Conservation (phyloP, 2,329 filamentous ascomycete genomes). For the Monilinia aucupariae region DNA sequence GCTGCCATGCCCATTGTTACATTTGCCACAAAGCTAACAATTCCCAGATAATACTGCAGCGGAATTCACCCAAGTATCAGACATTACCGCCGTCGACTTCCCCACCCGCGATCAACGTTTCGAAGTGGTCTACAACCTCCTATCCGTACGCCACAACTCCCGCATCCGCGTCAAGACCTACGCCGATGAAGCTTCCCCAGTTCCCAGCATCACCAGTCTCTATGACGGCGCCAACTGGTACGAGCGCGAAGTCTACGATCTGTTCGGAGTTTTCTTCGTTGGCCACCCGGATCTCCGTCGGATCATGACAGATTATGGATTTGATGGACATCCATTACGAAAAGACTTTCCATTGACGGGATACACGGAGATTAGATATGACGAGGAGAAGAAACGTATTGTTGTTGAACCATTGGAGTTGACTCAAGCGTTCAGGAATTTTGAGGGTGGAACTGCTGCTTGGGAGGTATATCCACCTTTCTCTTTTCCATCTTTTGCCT, state of each 20-base stretch:
- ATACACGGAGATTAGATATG: conserved; percentile 96
- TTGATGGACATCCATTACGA: conserved; percentile 92
- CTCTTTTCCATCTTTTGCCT: not conserved
- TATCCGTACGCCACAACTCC: conserved; percentile 93
- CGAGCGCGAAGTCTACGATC: conserved; percentile 93
- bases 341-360: conserved; percentile 98
- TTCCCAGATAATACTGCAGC: conserved; percentile 80
- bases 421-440: conserved; percentile 97
- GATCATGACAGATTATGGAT: conserved; percentile 99
- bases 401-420: conserved; percentile 96
- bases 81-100: conserved; percentile 93
- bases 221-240: conserved; percentile 99
- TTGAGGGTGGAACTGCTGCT: conserved; percentile 76
- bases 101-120: conserved; percentile 93
- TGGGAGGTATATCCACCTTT: conserved; percentile 58
- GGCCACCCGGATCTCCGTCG: conserved; percentile 91
- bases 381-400: conserved; percentile 99
- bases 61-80: conserved; percentile 89
- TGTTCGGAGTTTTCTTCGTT: conserved; percentile 95
- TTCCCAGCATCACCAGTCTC: conserved; percentile 78
- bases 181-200: conserved; percentile 88
- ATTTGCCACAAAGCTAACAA: conserved; percentile 19
- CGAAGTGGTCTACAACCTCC: conserved; percentile 95
- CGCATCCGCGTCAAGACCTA: conserved; percentile 98
- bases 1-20: not conserved